Conservation (phyloP, 2,329 filamentous ascomycete species). For the Trichoderma sp. region DNA sequence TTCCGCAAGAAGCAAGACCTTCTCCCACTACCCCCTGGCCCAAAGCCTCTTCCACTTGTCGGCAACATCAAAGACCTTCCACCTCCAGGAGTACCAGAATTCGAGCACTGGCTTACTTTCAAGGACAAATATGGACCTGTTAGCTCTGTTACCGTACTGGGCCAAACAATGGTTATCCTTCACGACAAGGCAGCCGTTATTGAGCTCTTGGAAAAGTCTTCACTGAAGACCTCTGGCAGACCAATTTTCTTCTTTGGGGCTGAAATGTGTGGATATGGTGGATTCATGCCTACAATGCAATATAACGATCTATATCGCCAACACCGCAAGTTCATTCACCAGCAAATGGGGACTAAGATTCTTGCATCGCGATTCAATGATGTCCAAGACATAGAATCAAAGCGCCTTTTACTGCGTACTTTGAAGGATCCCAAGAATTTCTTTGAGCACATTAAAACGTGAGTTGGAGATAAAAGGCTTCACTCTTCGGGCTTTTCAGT, state of each 20-base stretch:
- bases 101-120: constrained; percentile 36
- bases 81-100: constrained; percentile 30
- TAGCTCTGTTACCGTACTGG: constrained; percentile 13
- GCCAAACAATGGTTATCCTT: constrained; percentile 16
- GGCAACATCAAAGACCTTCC: constrained; percentile 49
- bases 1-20: not conserved
- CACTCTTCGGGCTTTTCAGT: not conserved
- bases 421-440: constrained; percentile 9
- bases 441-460: constrained; percentile 21
- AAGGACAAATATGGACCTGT: constrained; percentile 31
- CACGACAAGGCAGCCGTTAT: not conserved
- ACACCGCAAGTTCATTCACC: constrained; percentile 17
- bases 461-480: not conserved
- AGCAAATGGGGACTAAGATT: constrained; percentile 7
- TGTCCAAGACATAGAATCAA: constrained; percentile 18
- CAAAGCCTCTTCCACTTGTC: constrained; percentile 38
- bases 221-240: constrained; percentile 12
- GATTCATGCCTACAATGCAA: constrained; percentile 15
- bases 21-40: constrained; percentile 29
- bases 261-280: constrained; percentile 26
- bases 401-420: constrained; percentile 14
- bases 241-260: constrained; percentile 13
- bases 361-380: not conserved
- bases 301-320: not conserved
- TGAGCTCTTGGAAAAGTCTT: constrained; percentile 6